Conservation (phyloP, 2,329 filamentous ascomycete species). For the Torrubiella hemipterigena region DNA sequence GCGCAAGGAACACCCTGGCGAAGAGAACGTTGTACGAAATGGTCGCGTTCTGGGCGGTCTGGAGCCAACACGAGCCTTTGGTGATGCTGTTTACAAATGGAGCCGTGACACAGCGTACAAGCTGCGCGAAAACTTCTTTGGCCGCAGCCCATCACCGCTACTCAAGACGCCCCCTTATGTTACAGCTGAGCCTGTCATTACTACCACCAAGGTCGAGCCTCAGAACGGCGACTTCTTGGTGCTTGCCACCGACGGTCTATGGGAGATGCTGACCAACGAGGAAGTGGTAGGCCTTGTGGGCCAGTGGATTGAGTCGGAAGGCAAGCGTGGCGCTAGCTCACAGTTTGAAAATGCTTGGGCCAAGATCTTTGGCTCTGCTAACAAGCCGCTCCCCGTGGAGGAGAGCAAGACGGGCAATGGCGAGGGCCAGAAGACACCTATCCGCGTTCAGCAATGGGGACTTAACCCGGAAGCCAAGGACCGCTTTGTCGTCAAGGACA, state of each 20-base stretch:
- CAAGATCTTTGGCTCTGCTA: constrained; percentile 42
- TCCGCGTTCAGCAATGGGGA: constrained; percentile 86
- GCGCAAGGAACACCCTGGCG: constrained; percentile 76
- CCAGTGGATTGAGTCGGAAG: constrained; percentile 85
- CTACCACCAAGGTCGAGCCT: constrained; percentile 82
- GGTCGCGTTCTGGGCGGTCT: constrained; percentile 85
- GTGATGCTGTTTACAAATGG: constrained; percentile 97
- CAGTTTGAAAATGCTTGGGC: constrained; percentile 63
- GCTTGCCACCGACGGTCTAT: constrained; percentile 90
- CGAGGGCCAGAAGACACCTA: constrained; percentile 73
- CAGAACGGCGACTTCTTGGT: constrained; percentile 90
- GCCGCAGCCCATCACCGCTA: constrained; percentile 61
- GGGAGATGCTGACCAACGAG: constrained; percentile 99
- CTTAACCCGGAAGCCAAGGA: constrained; percentile 60
- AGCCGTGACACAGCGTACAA: constrained; percentile 70
- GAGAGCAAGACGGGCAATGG: constrained; percentile 32
- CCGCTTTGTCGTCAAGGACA: constrained; percentile 88
- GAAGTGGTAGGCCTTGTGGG: constrained; percentile 94
- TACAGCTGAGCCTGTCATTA: constrained; percentile 89
- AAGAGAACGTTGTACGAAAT: constrained; percentile 76
- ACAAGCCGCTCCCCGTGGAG: constrained; percentile 63
- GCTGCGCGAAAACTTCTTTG: constrained; percentile 79
- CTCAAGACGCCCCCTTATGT: constrained; percentile 93
- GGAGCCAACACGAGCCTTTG: constrained; percentile 89
- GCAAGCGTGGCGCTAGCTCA: constrained; percentile 34